Conservation (phyloP, 805 yeast species). For the Ogataea polymorpha region DNA sequence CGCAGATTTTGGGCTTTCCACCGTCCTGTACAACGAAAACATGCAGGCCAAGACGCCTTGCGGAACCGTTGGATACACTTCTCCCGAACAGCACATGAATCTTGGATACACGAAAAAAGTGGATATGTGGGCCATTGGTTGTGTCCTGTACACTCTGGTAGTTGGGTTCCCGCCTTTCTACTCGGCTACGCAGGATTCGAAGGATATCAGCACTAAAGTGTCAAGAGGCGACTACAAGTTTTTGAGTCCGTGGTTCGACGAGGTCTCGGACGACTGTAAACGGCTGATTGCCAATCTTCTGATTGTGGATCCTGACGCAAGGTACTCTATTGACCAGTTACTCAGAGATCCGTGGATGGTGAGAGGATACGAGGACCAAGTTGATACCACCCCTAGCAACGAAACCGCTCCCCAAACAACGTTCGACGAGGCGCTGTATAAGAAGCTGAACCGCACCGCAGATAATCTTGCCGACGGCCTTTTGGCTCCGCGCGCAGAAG, state of each 20-base stretch:
- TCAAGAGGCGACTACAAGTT: slow-evolving; percentile 71
- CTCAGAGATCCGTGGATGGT: slow-evolving; percentile 67
- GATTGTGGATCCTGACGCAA: slow-evolving; percentile 63
- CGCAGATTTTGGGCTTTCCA: slow-evolving; percentile 71
- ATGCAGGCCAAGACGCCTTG: slow-evolving; percentile 65
- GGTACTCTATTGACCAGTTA: slow-evolving; percentile 68
- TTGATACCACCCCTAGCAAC: neutral
- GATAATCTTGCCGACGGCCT: slow-evolving; percentile 23
- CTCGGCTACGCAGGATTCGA: slow-evolving; percentile 58
- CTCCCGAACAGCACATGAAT: slow-evolving; percentile 65
- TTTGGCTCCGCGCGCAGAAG: slow-evolving; percentile 37
- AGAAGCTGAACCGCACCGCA: slow-evolving; percentile 28
- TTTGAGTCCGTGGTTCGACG: slow-evolving; percentile 87
- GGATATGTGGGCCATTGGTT: slow-evolving; percentile 73
- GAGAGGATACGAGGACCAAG: slow-evolving; percentile 29
- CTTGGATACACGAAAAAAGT: slow-evolving; percentile 63
- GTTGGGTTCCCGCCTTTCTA: slow-evolving; percentile 78
- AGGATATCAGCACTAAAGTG: slow-evolving; percentile 61
- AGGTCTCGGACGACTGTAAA: slow-evolving; percentile 68
- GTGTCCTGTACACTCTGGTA: slow-evolving; percentile 63
- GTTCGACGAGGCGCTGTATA: slow-evolving; percentile 26
- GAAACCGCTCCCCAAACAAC: slow-evolving; percentile 31
- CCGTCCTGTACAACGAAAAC: slow-evolving; percentile 43
- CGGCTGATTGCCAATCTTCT: slow-evolving; percentile 62
- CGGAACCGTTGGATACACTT: slow-evolving; percentile 74